phyloP scores from a whole-genome alignment of 257 asterid species.

The Jacaranda copaia region DNA sequence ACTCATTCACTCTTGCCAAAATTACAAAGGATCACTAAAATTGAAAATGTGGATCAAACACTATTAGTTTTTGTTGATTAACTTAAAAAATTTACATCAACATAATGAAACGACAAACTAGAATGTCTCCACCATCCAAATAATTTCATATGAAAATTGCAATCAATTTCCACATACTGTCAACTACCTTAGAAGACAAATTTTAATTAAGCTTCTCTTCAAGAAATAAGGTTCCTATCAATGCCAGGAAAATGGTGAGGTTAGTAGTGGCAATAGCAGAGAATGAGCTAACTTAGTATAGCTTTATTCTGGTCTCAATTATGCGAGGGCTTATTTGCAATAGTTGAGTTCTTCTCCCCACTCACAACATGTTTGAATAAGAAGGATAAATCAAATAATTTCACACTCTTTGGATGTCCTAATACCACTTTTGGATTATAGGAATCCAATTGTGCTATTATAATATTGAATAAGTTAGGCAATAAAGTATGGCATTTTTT shows the following conservation, averaged over 20 bases:
- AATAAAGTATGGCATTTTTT: no score
- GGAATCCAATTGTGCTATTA: no score
- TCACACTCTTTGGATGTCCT: neutral
- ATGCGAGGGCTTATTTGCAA: conserved; percentile 84
- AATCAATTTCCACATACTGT: neutral
- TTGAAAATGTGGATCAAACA: no score
- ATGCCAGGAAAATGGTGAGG: neutral
- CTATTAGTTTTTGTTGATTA: no score
- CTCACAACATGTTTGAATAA: conserved; percentile 71
- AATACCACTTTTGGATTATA: neutral
- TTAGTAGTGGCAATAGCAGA: conserved; percentile 1
- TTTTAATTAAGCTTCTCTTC: neutral
- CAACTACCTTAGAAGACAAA: neutral
- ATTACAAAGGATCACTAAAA: no score
- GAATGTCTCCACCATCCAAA: no score
- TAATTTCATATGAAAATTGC: neutral
- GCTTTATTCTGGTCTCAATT: conserved; percentile 85
- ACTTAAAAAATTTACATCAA: no score
- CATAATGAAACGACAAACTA: neutral
- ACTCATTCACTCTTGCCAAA: no score
- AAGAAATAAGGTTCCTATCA: no score
- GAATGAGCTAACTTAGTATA: conserved; percentile 53
- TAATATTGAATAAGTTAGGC: no score
- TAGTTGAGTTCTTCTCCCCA: conserved; percentile 73
- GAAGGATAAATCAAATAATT: neutral